These are phyloP conservation scores for Daldinia childiae DNA, from an alignment of 495 filamentous ascomycete species.

Conservation along the genomic window DNA sequence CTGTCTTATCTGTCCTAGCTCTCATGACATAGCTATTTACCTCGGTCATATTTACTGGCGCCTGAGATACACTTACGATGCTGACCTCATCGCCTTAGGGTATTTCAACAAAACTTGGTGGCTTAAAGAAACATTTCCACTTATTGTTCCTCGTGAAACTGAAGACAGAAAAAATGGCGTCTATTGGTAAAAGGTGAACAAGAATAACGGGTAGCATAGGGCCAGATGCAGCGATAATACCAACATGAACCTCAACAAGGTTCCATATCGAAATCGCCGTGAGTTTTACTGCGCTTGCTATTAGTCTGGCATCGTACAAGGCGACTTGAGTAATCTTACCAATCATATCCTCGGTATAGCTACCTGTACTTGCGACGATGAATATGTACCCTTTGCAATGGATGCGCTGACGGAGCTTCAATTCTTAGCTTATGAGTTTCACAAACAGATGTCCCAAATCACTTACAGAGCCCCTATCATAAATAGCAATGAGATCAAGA, in stretches of 20 bases:
- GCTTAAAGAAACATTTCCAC: neutral
- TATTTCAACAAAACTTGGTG: neutral
- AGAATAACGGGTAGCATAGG: slow-evolving; percentile 2
- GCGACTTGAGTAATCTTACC: slow-evolving; percentile 15
- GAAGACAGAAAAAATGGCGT: neutral
- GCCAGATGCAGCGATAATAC: slow-evolving; percentile 40
- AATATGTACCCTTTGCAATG: slow-evolving; percentile 35
- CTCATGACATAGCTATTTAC: too few relatives aligned
- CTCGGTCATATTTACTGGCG: too few relatives aligned
- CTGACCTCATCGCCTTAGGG: neutral
- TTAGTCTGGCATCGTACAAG: neutral
- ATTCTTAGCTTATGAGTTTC: neutral
- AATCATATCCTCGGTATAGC: slow-evolving; percentile 25
- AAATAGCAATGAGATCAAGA: slow-evolving; percentile 29
- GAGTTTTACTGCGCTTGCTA: neutral
- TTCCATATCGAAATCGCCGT: slow-evolving; percentile 35
- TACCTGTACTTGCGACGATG: slow-evolving; percentile 9
- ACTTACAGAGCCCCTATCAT: slow-evolving; percentile 29
- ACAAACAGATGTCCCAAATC: too few relatives aligned
- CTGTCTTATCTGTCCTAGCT: too few relatives aligned
- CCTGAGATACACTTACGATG: too few relatives aligned
- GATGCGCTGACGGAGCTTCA: slow-evolving; percentile 33
- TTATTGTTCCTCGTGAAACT: neutral
- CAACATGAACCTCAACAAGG: slow-evolving; percentile 34
- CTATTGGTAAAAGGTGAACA: neutral